phyloP scores from a whole-genome alignment of 371 early-diverging fungal species.

The Mucor saturninus region DNA sequence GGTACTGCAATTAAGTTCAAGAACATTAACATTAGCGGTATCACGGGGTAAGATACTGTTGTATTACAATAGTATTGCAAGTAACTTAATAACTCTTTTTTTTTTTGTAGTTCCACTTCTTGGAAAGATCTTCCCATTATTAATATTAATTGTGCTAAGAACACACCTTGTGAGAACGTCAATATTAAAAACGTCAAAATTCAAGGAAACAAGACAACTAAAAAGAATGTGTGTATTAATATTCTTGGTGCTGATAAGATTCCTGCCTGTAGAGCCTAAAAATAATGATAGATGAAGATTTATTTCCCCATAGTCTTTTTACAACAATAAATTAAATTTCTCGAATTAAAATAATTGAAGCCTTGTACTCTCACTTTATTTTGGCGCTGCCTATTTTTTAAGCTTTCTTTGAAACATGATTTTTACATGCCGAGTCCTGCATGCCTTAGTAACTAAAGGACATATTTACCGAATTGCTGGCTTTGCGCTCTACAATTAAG shows the following conservation, averaged over 20 bases:
- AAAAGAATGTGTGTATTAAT: constrained; percentile 21
- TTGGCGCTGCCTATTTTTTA: no score
- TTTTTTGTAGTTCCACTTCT: constrained; percentile 11
- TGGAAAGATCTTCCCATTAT: constrained; percentile 28
- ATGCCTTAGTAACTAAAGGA: no score
- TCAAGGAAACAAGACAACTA: constrained; percentile 24
- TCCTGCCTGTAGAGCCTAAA: constrained; percentile 10
- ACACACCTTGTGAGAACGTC: constrained; percentile 35
- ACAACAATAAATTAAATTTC: no score
- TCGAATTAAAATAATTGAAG: no score
- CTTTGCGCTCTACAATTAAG: no score
- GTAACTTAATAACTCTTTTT: neutral
- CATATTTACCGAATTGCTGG: no score
- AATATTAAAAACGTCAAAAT: constrained; percentile 28
- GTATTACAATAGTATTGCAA: neutral
- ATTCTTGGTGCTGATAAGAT: constrained; percentile 22
- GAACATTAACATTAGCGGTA: constrained; percentile 30
- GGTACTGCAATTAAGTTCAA: constrained; percentile 30
- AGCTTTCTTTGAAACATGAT: no score
- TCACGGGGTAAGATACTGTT: constrained; percentile 26
- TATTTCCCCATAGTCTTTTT: no score
- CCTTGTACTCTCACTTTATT: no score
- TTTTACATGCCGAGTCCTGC: no score
- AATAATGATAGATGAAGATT: no score
- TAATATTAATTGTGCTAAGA: constrained; percentile 34